Base-by-base conservation (phyloP, 768 basidiomycete genomes). In the Mycena maculata region DNA sequence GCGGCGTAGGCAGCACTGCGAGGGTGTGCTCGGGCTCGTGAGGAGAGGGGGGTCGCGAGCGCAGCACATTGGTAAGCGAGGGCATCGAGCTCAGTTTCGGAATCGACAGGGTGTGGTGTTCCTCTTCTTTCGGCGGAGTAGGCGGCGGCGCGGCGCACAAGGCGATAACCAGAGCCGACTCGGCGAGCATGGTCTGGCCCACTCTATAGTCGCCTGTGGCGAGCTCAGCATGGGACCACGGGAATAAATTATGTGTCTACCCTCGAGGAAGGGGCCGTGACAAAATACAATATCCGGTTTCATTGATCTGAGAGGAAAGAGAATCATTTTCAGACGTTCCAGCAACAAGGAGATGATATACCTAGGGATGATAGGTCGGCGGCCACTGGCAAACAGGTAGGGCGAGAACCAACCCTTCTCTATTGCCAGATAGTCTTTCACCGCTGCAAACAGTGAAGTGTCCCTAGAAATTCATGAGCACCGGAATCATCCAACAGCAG, bases 371-470 rank as follows among this genome's bases (percentile, higher is more conserved):
- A 87, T 81, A 8, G 89, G 89, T 50, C 88, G 76, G 12, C 86
- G 83, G 3, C 81, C 82, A 62, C 87, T 89, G 6, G 88, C 88
- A 72, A 88, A 90, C 2, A 90, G 79, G 72, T 90, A 89, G 0
- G 88, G 88, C 15, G 84, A 87, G 76, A 90, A 90, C 89, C 90
- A 90, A 16, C 88, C 89, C 74, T 90, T 89, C 76, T 88, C 86
- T 4, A 87, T 78, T 3, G 87, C 82, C 47, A 90, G 77, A 61
- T 90, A 90, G 58, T 89, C 88, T 70, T 85, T 89, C 22, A 91
- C 86, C 10, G 81, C 79, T 39, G 89, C 77, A 69, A 90, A 90
- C 18, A 90, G 76, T 5, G 87, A 87, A n/a, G 76, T 69, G 70
- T 90, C 88, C 60, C 86, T 88, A 58, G 16, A 39, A 52, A n/a